Base-by-base conservation (phyloP, 2,329 filamentous ascomycete species). In the Dactylellina leptospora region DNA sequence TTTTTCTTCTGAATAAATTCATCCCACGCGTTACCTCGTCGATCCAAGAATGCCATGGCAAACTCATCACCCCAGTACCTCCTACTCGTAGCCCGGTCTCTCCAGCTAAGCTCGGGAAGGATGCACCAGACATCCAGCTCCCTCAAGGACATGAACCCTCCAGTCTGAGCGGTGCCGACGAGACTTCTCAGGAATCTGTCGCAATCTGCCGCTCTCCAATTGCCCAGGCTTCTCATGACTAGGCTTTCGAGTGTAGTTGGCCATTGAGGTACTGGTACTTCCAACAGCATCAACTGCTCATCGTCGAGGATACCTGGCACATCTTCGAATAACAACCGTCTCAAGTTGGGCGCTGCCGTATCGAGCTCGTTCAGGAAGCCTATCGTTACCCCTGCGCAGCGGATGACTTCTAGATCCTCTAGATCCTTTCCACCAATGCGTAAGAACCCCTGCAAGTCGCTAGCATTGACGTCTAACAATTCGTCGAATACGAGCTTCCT, bases 111-210 rank as follows among this genome's bases (percentile, higher is more conserved):
- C n/a, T 63, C 51, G 1, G 66, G 66, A 18, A 71, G 58, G 22
- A 71, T 71, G 25, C 66, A 71, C 66, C 66, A 71, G 25, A 71
- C 54, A 48, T 71, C 66, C 1, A 71, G 38, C 45, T 71, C 66
- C n/a, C 66, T 62, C 2, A 71, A 16, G 3, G 66, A 42, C 50
- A 30, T 71, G 16, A 71, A 71, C 1, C 58, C 50, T 8, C 66
- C 66, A n/a, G 45, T 40, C 10, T 47, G 22, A 9, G 58, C 33
- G 11, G 58, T 63, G 23, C 63, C 45, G 9, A 62, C 66, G 11
- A 71, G 53, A 2, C 66, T 62, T 22, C 54, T 51, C 11, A 71
- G 47, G 18, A 71, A 61, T 2, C 23, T 44, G 20, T 71, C 66
- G 16, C 66, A 71, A 33, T 71, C 58, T 5, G 51, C 50, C 5